Percentiles rank a stretch among this genome's conserved stretches.
These are phyloP conservation scores for Sporothrix sp. DNA, from an alignment of 2,329 filamentous ascomycete genomes.

Conservation along the genomic window DNA sequence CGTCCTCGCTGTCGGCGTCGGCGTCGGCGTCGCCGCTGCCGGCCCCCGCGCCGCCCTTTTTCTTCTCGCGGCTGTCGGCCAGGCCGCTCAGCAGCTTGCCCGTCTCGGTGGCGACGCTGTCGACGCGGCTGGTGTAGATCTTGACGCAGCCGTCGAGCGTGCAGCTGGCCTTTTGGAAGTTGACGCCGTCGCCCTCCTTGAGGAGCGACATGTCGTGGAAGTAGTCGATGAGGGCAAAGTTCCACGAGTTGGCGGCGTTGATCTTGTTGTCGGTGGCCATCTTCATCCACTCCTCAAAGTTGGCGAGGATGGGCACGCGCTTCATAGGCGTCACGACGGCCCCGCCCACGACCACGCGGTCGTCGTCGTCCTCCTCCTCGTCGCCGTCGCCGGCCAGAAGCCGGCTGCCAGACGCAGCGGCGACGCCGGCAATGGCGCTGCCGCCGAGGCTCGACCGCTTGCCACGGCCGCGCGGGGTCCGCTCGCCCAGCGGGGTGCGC, in stretches of 20 bases:
- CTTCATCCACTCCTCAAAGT: slow-evolving; percentile 99
- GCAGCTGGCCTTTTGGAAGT: slow-evolving; percentile 97
- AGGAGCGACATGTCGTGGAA: slow-evolving; percentile 98
- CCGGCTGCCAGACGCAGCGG: slow-evolving; percentile 5
- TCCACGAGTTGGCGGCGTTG: slow-evolving; percentile 97
- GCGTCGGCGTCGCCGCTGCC: slow-evolving; percentile 56
- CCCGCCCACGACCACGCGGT: slow-evolving; percentile 48
- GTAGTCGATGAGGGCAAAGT: slow-evolving; percentile 99
- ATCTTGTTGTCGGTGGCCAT: slow-evolving; percentile 99
- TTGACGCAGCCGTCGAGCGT: slow-evolving; percentile 97
- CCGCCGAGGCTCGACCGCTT: slow-evolving; percentile 18
- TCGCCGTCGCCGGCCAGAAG: slow-evolving; percentile 11
- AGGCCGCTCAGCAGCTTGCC: slow-evolving; percentile 89
- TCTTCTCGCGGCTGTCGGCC: slow-evolving; percentile 74
- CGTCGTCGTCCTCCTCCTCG: slow-evolving; percentile 36
- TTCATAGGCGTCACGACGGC: slow-evolving; percentile 84
- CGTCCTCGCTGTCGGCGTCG: slow-evolving; percentile 51
- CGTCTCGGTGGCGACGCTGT: slow-evolving; percentile 95
- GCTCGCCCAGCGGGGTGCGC: slow-evolving; percentile 34
- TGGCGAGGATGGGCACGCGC: slow-evolving; percentile 87
- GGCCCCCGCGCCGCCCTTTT: slow-evolving; percentile 54
- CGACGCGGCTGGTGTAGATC: slow-evolving; percentile 96
- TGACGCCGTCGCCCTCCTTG: slow-evolving; percentile 92
- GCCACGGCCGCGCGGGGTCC: slow-evolving; percentile 30
- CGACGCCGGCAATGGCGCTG: slow-evolving; percentile 17